Evolutionary conservation across 2,329 filamentous ascomycete genomes (phyloP), one percentile per base, ranked within the genome.

Genomic region (Talaromyces piceae): DNA sequence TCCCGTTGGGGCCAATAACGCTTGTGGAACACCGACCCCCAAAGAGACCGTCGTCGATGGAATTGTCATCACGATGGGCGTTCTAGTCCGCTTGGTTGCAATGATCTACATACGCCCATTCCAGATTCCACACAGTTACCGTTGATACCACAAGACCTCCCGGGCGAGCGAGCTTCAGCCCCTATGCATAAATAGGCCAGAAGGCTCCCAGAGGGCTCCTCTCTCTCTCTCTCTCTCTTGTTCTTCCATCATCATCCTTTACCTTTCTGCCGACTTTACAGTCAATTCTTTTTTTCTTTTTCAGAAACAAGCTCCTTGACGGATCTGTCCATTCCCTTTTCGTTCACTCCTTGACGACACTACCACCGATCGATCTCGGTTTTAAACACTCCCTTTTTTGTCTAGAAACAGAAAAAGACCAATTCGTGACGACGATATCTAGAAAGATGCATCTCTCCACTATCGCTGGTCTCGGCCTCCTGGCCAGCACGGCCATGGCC

Each of bases 251-350:
- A n/a, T 28, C 50, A 52, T 41, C n/a, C 27, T 30, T 30, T 45
- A 47, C 20, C 39, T 47, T 37, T 18, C 16, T 37, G 16, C 23
- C 39, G 39, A 43, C 39, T 43, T 22, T 8, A 23, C 39, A 43
- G 39, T 37, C 22, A 9, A 43, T 31, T 37, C 39, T 51, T 16
- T 41, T n/a, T n/a, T n/a, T n/a, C n/a, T n/a, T n/a, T n/a, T n/a
- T n/a, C n/a, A n/a, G n/a, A n/a, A n/a, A 18, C n/a, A 45, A 52
- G 50, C 12, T 52, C 50, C 50, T 52, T 37, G 50, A 52, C 50
- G 50, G 50, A 48, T 52, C 50, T 48, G 49, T 52, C 28, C 50
- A 52, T 52, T 52, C 50, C 37, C 37, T 52, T 20, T 41, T 27
- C 26, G 31, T 43, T 48, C 50, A 44, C 22, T 52, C 50, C 50